Percentiles rank a stretch among this genome's conserved stretches.
phyloP scores from a whole-genome alignment of 1,139 yeast genomes.

The Yamadazyma atlantica region DNA sequence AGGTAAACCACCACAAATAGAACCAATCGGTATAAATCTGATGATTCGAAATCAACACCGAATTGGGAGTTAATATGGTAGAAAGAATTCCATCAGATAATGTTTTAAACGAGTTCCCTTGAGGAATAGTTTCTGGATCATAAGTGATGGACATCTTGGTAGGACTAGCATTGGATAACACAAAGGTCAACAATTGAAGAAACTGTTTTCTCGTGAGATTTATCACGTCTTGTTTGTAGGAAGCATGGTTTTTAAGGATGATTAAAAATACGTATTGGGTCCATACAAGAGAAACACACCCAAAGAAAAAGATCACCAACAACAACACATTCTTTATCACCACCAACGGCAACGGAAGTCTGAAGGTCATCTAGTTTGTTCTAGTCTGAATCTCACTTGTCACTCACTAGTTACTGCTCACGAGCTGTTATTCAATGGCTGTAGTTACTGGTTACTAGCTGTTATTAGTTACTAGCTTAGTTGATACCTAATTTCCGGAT shows the following conservation, averaged over 20 bases:
- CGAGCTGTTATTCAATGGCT: too few species aligned
- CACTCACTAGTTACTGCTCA: too few species aligned
- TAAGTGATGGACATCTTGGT: constrained; percentile 41
- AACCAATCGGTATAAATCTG: constrained; percentile 96
- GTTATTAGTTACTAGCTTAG: too few species aligned
- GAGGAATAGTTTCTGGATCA: constrained; percentile 26
- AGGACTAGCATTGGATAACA: constrained; percentile 44
- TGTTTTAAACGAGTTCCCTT: constrained; percentile 18
- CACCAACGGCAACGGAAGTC: constrained; percentile 4
- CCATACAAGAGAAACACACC: constrained; percentile 42
- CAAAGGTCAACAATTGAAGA: constrained; percentile 44
- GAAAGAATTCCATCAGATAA: constrained; percentile 26
- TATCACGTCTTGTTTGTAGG: constrained; percentile 34
- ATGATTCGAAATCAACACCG: constrained; percentile 78
- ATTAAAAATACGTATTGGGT: constrained; percentile 41
- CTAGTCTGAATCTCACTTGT: too few species aligned
- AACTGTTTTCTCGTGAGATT: constrained; percentile 52
- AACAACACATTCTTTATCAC: constrained; percentile 27
- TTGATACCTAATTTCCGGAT: too few species aligned
- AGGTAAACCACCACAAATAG: constrained; percentile 83
- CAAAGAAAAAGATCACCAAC: constrained; percentile 38
- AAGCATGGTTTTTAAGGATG: constrained; percentile 25
- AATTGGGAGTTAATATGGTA: constrained; percentile 43
- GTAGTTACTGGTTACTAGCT: too few species aligned
- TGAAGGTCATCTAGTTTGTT: not conserved